Base-by-base conservation (phyloP, 805 yeast species). In the Saccharomyces mikatae region DNA sequence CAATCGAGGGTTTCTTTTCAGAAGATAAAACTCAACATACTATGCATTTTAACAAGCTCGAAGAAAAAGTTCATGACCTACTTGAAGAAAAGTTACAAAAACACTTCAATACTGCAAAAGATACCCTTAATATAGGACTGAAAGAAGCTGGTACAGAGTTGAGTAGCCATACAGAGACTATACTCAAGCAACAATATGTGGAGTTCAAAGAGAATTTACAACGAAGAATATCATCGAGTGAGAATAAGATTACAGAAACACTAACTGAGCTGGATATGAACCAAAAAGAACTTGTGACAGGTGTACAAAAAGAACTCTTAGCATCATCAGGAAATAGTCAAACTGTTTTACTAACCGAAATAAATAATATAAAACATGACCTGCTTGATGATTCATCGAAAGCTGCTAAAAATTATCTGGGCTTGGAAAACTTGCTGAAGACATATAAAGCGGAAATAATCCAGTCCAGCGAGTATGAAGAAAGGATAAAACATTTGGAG, bases 401-500 rank as follows among this genome's bases (percentile, higher is more conserved):
- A 3, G 10, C n/a, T 9, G 29, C 17, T 26, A n/a, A 26, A n/a
- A 22, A 41, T 36, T 52, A 13, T 22, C 4, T 8, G 46, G 31
- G 5, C 27, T 54, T 8, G n/a, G n/a, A 10, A 21, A 13, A 13
- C 50, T 32, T 29, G 21, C 57, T 8, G 29, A 44, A 17, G 24
- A 21, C 36, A 3, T 60, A 63, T 47, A 58, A 54, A 36, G 44
- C 50, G 3, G 48, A 55, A 28, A 46, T 65, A n/a, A 48, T 47
- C 9, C 53, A 49, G 13, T 24, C 48, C 21, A 53, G 59, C n/a
- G 57, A 56, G 3, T 60, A 57, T 48, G 63, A 65, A 51, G 31
- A 53, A 8, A 59, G 52, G 26, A 52, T 66, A 3, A 56, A 54
- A 13, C 60, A 51, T 6, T 52, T 67, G 6, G 58, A 61, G 41